Conservation (phyloP, 2,329 filamentous ascomycete species). For the Fusarium tupiense region DNA sequence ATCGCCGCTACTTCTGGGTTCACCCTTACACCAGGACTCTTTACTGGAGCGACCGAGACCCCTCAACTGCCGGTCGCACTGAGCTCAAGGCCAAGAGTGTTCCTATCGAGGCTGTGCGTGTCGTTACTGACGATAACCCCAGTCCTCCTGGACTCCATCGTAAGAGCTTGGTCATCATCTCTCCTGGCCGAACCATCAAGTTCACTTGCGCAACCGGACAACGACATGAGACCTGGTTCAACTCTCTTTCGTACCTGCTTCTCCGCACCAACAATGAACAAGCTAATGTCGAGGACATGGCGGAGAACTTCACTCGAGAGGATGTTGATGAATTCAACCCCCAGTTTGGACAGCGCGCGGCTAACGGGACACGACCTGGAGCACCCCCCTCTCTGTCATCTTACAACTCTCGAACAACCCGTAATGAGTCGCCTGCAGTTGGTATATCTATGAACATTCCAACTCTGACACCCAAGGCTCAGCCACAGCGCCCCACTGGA, state of each 20-base stretch:
- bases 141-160: constrained; percentile 94
- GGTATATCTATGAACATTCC: constrained; percentile 63
- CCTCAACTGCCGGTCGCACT: constrained; percentile 77
- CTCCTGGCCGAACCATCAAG: constrained; percentile 87
- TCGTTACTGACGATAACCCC: constrained; percentile 93
- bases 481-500: constrained; percentile 51
- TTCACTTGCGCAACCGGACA: constrained; percentile 95
- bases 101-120: constrained; percentile 89
- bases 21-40: constrained; percentile 96
- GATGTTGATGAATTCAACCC: constrained; percentile 87
- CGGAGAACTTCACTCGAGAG: constrained; percentile 66
- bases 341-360: constrained; percentile 52
- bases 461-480: constrained; percentile 63
- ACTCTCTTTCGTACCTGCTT: constrained; percentile 91
- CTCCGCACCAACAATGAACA: constrained; percentile 76
- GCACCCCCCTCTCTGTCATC: constrained; percentile 77
- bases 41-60: constrained; percentile 96
- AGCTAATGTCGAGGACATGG: constrained; percentile 68
- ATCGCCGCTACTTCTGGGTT: constrained; percentile 98
- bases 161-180: constrained; percentile 91
- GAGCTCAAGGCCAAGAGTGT: constrained; percentile 89
- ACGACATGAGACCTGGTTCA: constrained; percentile 98
- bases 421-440: constrained; percentile 69
- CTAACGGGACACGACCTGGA: constrained; percentile 57
- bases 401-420: constrained; percentile 78